Conservation (phyloP, 2,329 filamentous ascomycete species). For the Pseudopyrenochaeta lycopersici region DNA sequence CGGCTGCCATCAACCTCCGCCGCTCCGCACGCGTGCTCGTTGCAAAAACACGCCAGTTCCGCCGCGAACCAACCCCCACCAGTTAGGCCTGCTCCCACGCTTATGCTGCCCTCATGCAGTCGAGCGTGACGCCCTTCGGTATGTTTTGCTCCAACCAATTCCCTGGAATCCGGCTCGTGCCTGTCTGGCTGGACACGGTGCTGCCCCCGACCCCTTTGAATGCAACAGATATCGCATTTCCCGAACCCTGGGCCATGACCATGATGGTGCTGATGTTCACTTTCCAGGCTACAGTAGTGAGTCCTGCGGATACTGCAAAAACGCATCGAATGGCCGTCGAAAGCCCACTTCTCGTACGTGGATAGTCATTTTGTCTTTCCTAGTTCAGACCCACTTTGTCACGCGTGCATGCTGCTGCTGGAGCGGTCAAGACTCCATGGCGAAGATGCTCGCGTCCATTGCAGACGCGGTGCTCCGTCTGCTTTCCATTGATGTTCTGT, state of each 20-base stretch:
- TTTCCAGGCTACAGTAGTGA: conserved; percentile 57
- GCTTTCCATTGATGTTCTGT: conserved; percentile 33
- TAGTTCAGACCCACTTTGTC: conserved; percentile 17
- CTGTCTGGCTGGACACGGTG: conserved; percentile 46
- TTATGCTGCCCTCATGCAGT: conserved; percentile 54
- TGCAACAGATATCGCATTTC: conserved; percentile 8
- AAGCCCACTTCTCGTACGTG: conserved; percentile 60
- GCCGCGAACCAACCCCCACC: conserved; percentile 40
- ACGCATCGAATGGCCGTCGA: conserved; percentile 56
- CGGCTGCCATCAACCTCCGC: conserved; percentile 20
- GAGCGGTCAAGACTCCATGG: conserved; percentile 16
- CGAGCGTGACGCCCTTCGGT: conserved; percentile 53
- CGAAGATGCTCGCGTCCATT: conserved; percentile 8
- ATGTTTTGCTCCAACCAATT: conserved; percentile 51
- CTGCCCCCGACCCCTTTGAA: conserved; percentile 2
- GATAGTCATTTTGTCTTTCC: conserved; percentile 19
- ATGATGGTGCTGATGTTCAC: conserved; percentile 30
- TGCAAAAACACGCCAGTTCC: conserved; percentile 23
- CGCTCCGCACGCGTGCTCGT: conserved; percentile 17
- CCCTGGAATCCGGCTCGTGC: conserved; percentile 44
- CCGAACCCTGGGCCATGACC: conserved; percentile 16
- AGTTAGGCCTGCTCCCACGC: conserved; percentile 44
- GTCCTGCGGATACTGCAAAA: conserved; percentile 62
- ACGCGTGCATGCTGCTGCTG: conserved; percentile 29
- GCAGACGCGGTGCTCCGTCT: conserved; percentile 12